Base-by-base conservation (phyloP, 1,139 yeast species). In the Suhomyces chickasaworum region DNA sequence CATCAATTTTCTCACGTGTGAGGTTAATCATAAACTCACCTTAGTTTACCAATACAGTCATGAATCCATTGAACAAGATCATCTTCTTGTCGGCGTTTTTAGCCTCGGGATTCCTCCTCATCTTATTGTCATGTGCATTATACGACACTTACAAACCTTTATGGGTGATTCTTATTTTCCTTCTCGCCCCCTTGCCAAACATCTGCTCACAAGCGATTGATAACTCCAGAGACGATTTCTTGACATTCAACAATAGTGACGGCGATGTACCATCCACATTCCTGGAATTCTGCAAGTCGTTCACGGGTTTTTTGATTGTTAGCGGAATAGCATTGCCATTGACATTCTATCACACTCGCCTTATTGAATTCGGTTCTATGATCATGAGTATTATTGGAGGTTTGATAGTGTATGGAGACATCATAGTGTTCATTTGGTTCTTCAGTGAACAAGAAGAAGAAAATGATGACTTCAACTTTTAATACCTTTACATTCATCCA, bases 111-210 rank as follows among this genome's bases (percentile, higher is more conserved):
- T 85, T 86, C 60, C 71, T 86, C n/a, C 69, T 85, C 47, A 86
- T 85, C 39, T 77, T 86, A 41, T 69, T 86, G 46, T 80, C 88
- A 54, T 85, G 93, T 65, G 91, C 93, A 8, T 71, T 86, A 39
- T 86, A 77, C 66, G 76, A 80, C 53, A 86, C 84, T 60, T 86
- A 86, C 78, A 77, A 77, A 50, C 90, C 93, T 39, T 67, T 86
- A 44, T 81, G 84, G 71, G 91, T 84, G 47, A 80, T 83, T 27
- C 71, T 73, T 27, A 75, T 86, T 45, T 86, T 85, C 63, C 71
- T 86, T 42, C 47, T 82, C 38, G 93, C 93, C 1, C 91, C 95
- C 20, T 65, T 86, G 45, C 93, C 91, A 25, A 85, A 85, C 60
- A 54, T 62, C 71, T 41, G 78, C 65, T 65, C 76, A 63, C 57